phyloP scores from a whole-genome alignment of 192 early-diverging fungal genomes.

The Entomortierella parvispora region DNA sequence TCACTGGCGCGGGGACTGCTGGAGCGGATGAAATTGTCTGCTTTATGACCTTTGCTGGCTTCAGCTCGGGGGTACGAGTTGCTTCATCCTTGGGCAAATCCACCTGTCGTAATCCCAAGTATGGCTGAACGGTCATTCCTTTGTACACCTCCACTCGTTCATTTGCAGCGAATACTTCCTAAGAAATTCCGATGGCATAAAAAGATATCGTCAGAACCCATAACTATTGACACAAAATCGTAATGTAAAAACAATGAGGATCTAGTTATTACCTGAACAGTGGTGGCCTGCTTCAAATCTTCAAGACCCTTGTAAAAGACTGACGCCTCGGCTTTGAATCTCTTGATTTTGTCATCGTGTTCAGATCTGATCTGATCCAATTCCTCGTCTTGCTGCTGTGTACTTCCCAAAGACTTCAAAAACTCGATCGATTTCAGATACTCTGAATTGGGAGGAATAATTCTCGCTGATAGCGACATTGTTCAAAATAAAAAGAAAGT shows the following conservation, averaged over 20 bases:
- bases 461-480: slow-evolving; percentile 1
- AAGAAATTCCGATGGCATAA: background rate
- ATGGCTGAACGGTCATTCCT: slow-evolving; percentile 40
- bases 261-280: slow-evolving; percentile 33
- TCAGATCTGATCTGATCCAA: slow-evolving; percentile 32
- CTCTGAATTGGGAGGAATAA: slow-evolving; percentile 12
- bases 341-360: slow-evolving; percentile 56
- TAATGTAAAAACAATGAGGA: background rate
- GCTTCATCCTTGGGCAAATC: slow-evolving; percentile 42
- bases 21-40: background rate
- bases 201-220: background rate
- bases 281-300: slow-evolving; percentile 53
- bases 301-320: slow-evolving; percentile 48
- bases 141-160: slow-evolving; percentile 31
- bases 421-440: slow-evolving; percentile 15
- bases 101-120: slow-evolving; percentile 20
- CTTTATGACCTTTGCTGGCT: slow-evolving; percentile 25
- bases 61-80: slow-evolving; percentile 28
- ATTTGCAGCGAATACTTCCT: slow-evolving; percentile 45
- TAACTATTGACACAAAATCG: background rate
- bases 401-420: slow-evolving; percentile 21
- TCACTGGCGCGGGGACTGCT: background rate
- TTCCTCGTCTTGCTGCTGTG: slow-evolving; percentile 21
- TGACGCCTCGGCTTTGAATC: slow-evolving; percentile 42
- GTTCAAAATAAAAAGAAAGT: background rate